phyloP scores from a whole-genome alignment of 768 basidiomycete species.

The Lentinula raphanica region DNA sequence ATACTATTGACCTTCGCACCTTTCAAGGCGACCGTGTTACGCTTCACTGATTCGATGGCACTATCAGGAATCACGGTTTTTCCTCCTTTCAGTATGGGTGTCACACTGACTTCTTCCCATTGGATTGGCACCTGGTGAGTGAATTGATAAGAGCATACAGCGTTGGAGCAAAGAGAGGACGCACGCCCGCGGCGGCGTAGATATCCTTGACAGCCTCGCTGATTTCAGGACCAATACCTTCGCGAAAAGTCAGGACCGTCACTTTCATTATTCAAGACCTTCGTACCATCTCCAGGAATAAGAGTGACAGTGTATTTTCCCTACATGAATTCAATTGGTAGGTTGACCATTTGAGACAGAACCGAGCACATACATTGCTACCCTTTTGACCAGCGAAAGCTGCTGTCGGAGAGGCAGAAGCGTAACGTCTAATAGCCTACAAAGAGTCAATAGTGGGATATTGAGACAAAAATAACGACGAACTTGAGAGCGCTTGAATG shows the following conservation, averaged over 20 bases:
- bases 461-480: slow-evolving; percentile 2
- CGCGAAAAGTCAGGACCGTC: slow-evolving; percentile 5
- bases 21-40: slow-evolving; percentile 97
- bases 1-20: slow-evolving; percentile 40
- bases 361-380: slow-evolving; percentile 57
- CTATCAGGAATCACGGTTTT: slow-evolving; percentile 95
- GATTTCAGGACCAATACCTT: slow-evolving; percentile 98
- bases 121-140: slow-evolving; percentile 81
- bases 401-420: slow-evolving; percentile 77
- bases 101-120: slow-evolving; percentile 99
- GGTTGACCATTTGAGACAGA: background rate
- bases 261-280: background rate
- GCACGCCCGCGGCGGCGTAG: slow-evolving; percentile 80
- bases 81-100: slow-evolving; percentile 88
- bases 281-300: slow-evolving; percentile 91
- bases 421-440: slow-evolving; percentile 58
- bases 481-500: slow-evolving; percentile 46
- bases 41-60: slow-evolving; percentile 88
- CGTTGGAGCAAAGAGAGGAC: slow-evolving; percentile 6
- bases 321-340: slow-evolving; percentile 34
- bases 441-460: slow-evolving; percentile 10
- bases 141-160: slow-evolving; percentile 2
- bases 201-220: slow-evolving; percentile 93
- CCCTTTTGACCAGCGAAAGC: slow-evolving; percentile 89
- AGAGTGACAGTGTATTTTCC: slow-evolving; percentile 96